Base-by-base conservation (phyloP, 352 stramenopile genomes). In the Elongisporangium anandrum region DNA sequence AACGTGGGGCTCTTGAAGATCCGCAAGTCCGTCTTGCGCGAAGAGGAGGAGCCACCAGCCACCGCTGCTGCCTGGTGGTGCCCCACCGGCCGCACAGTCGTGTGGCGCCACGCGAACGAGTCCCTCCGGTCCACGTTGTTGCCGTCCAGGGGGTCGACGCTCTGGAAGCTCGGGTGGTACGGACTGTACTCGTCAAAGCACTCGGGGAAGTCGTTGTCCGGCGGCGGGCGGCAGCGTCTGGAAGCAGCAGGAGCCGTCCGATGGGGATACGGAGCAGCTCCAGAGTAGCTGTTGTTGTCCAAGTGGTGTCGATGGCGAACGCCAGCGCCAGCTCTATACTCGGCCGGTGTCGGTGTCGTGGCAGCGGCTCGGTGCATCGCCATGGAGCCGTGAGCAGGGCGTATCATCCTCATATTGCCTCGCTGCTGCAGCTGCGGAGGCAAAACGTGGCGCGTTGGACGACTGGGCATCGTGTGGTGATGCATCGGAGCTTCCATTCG, bases 181-280 rank as follows among this genome's bases (percentile, higher is more conserved):
- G 73, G 76, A 65, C 80, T 91, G 72, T 94, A 88, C 34, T 91
- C 71, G 53, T 92, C 84, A 60, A 94, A 94, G 54, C 81, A 92
- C 53, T 90, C 73, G 34, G 76, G 68, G 34, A 45, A 45, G 10
- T 45, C 34, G 34, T 45, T 45, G 34, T 45, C 34, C 34, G 34
- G 34, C 34, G 34, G 10, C 34, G 10, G 10, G 9, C 34, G 34
- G 10, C 34, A 3, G 34, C 34, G 34, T 45, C 34, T 45, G 10
- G 34, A 3, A 12, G 12, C 34, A 9, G 34, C 10, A 16, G 34
- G 34, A 45, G 34, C 34, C 10, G 34, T 45, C 34, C 34, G 34
- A 17, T 45, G 34, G 10, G 34, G 6, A 45, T 45, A 45, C 34
- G 34, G 34, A 45, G 34, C 34, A 5, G 34, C 34, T 3, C 24